These are phyloP conservation scores for Forsythia suspensa DNA, from an alignment of 257 asterid genomes.

Conservation along the genomic window DNA sequence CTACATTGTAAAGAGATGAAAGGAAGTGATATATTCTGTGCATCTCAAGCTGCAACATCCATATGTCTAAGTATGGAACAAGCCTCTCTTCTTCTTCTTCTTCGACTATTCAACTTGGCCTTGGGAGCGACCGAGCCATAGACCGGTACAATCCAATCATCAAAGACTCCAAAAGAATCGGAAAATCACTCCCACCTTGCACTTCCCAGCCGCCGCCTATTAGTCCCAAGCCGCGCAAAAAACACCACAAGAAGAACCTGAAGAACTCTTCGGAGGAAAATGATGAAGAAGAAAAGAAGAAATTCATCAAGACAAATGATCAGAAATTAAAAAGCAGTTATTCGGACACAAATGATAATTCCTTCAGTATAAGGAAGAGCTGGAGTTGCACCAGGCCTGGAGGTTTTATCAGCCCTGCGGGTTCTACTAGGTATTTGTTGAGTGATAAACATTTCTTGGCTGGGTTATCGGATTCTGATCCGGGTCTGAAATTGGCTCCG, in stretches of 20 bases:
- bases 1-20: background rate
- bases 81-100: background rate
- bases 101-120: background rate
- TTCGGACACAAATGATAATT: background rate
- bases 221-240: slow-evolving; percentile 28
- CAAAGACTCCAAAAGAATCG: slow-evolving; percentile 39
- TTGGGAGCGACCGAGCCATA: slow-evolving; percentile 9
- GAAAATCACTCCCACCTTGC: slow-evolving; percentile 26
- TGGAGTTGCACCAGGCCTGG: slow-evolving; percentile 63
- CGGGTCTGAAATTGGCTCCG: slow-evolving; percentile 17
- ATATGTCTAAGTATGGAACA: background rate
- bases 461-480: slow-evolving; percentile 38
- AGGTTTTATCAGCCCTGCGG: slow-evolving; percentile 68
- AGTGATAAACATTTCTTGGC: slow-evolving; percentile 44
- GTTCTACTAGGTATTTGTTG: slow-evolving; percentile 67
- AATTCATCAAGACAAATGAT: slow-evolving; percentile 6
- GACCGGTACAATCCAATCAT: slow-evolving; percentile 59
- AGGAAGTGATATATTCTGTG: background rate
- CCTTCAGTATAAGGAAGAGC: slow-evolving; percentile 27
- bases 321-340: background rate
- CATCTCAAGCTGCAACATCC: background rate
- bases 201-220: slow-evolving; percentile 25
- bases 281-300: slow-evolving; percentile 20
- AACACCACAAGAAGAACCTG: slow-evolving; percentile 24
- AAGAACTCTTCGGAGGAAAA: slow-evolving; percentile 23